Evolutionary conservation across 2,329 filamentous ascomycete genomes (phyloP), one percentile per base, ranked within the genome.

Genomic region (Colletotrichum sp.): DNA sequence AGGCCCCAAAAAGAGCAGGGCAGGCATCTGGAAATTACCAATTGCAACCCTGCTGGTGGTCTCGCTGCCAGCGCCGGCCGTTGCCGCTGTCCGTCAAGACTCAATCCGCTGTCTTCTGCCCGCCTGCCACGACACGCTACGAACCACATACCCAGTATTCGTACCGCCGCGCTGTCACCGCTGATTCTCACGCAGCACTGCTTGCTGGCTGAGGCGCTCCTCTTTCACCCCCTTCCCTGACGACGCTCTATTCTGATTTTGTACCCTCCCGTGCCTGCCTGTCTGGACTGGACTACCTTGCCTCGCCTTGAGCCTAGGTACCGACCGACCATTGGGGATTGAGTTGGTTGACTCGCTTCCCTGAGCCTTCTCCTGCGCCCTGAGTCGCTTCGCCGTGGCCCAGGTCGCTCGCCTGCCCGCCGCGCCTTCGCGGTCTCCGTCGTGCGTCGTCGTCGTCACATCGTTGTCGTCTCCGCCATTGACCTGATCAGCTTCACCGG

Each of bases 11-110:
- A 72, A 36, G 66, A 62, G 34, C 78, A 49, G 65, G 69, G 39
- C 69, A 78, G 75, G 75, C 70, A 70, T 75, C 71, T 77, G 77
- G 77, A 77, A 78, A 78, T 78, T 78, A 78, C 72, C 67, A 63
- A 68, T 60, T 78, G 77, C 74, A 77, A 78, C 77, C 73, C 77
- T 74, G 75, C 75, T 75, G 73, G 73, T 75, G 73, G 55, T 71
- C 16, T 52, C n/a, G 44, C 44, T 52, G 44, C 44, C 44, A 18
- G n/a, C 44, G 44, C 44, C 44, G 44, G 39, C 73, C 73, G 63
- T 62, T 72, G 73, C 69, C 62, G 72, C 36, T 60, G 62, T 55
- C 36, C 74, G 75, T 69, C 73, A 52, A 52, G 44, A 52, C 44
- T 52, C 44, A 52, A 75, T 72, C 32, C 52, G 39, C 44, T 67